Base-by-base conservation (phyloP, 2,329 filamentous ascomycete species). In the Epicoccum nigrum region DNA sequence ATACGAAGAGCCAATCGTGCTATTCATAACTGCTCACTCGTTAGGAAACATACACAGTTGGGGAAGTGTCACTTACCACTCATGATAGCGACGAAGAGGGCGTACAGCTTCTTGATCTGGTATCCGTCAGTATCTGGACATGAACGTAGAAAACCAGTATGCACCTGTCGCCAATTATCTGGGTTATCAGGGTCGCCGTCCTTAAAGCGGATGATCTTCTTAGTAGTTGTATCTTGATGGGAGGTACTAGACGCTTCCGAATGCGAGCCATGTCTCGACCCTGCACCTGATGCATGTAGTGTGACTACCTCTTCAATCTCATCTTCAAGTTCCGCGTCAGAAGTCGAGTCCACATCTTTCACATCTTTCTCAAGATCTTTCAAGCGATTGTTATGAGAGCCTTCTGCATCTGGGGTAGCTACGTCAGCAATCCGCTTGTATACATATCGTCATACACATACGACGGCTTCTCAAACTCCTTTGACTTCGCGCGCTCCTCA, bases 1-100 rank as follows among this genome's bases (percentile, higher is more conserved):
- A 38, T 54, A 63, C 63, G 85, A 78, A 33, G 83, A 87, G 1
- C 82, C 83, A 72, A 89, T 83, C 8, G 86, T 89, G 20, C 81
- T 85, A 68, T 90, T 90, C 65, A 88, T 76, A 8, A 72, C 68
- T 69, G 20, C 9, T 4, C 1, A 5, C 11, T 27, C 4, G 20
- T 30, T 6, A 52, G 39, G 17, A 5, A 19, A 25, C 17, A 8
- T 7, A 6, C 4, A 11, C 6, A 16, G 1, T 23, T 8, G 11
- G 7, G 13, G 7, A 15, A 11, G 4, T 27, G 7, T 7, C 30
- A 54, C 65, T 51, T 34, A 89, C 85, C 45, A 81, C 77, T 56
- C 81, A 67, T 72, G 17, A 85, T 83, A 1, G 81, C 80, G 0
- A 82, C 77, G 20, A 83, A 63, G 2, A 86, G 64, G 5, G 88